Base-by-base conservation (phyloP, 1,139 yeast species). In the Blastobotrys serpentis region DNA sequence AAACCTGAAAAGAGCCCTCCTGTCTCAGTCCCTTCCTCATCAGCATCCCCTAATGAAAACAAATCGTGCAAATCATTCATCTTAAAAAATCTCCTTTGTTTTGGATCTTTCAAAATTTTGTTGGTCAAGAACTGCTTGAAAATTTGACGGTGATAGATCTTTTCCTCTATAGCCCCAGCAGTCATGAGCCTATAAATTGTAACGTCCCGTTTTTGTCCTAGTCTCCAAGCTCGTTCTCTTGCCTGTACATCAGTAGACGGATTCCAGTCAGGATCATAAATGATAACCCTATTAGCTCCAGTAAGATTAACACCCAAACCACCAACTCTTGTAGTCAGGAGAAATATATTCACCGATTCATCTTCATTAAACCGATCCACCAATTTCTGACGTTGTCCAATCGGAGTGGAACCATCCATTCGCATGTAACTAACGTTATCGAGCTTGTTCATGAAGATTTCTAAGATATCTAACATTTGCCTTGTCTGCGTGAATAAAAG, bases 201-300 rank as follows among this genome's bases (percentile, higher is more conserved):
- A n/a, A 92, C 97, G 59, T 90, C 96, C 55, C 82, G 81, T 63
- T 86, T 90, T 63, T 92, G 98, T 0, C 98, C 98, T 53, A 92
- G 75, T 57, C 98, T 74, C 98, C 98, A 92, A 0, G 98, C 98
- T 45, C 98, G 70, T 66, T 92, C 98, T 54, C 98, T 73, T 0
- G 98, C 98, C 66, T 92, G 98, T 55, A 92, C 78, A 70, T 92
- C 98, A 0, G 98, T 92, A 0, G 97, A 88, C 0, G 98, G 98
- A 62, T 92, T 92, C 98, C 98, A 92, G 65, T 92, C 98, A 0
- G 98, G 98, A 62, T 92, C 98, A 64, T 77, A 92, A 14, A 92
- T 92, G 16, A 92, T 88, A 4, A 92, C 96, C 46, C 98, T 71
- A 59, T 89, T 92, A 0, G 98, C 98, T 3, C 98, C 98, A 0